phyloP scores from a whole-genome alignment of 2,329 filamentous ascomycete species.

The Nigrograna mackinnonii region DNA sequence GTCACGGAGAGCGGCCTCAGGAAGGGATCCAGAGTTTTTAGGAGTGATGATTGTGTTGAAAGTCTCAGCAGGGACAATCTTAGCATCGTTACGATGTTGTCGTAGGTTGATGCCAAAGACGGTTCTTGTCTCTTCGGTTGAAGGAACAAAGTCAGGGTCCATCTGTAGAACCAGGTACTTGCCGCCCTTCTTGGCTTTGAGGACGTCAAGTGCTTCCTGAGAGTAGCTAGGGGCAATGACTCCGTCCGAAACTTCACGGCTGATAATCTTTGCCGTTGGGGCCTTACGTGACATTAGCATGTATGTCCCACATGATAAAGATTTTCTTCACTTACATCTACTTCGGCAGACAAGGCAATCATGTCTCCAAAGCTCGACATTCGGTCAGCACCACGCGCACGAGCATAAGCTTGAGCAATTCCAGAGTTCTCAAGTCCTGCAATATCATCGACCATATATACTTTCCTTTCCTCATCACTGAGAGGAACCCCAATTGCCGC shows the following conservation, averaged over 20 bases:
- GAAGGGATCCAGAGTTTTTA: slow-evolving; percentile 72
- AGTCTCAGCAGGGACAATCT: slow-evolving; percentile 77
- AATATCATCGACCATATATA: slow-evolving; percentile 98
- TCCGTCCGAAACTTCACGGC: slow-evolving; percentile 95
- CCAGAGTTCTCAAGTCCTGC: slow-evolving; percentile 81
- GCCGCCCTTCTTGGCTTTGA: slow-evolving; percentile 97
- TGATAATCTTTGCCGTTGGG: slow-evolving; percentile 95
- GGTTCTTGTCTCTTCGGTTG: slow-evolving; percentile 74
- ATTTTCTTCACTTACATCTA: slow-evolving; percentile 70
- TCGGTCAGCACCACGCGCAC: slow-evolving; percentile 91
- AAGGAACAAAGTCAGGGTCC: slow-evolving; percentile 83
- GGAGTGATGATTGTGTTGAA: slow-evolving; percentile 87
- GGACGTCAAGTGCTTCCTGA: slow-evolving; percentile 82
- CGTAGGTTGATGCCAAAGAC: slow-evolving; percentile 88
- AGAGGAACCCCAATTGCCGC: slow-evolving; percentile 91
- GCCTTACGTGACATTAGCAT: slow-evolving; percentile 40
- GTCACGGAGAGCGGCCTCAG: slow-evolving; percentile 83
- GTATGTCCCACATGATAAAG: too few species aligned
- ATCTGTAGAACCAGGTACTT: slow-evolving; percentile 97
- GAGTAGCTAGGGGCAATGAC: slow-evolving; percentile 90
- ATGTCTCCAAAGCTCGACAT: slow-evolving; percentile 99
- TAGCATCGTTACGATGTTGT: slow-evolving; percentile 91
- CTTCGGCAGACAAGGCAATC: slow-evolving; percentile 87
- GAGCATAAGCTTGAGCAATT: slow-evolving; percentile 92
- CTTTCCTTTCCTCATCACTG: slow-evolving; percentile 85